Base-by-base conservation (phyloP, 768 basidiomycete genomes). In the Tricholoma bakamatsutake region DNA sequence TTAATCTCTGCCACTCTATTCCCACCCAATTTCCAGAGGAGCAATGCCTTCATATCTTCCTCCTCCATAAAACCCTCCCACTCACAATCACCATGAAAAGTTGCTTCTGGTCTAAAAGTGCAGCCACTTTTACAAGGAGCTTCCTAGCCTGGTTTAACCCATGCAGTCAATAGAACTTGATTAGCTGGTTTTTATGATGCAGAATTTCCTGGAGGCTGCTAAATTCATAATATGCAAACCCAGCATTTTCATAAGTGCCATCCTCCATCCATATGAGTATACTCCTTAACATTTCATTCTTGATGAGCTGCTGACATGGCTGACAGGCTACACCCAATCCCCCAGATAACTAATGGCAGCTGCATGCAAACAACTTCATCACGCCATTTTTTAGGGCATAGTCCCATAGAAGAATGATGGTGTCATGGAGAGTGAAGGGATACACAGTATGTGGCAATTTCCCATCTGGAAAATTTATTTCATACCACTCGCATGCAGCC, bases 361-460 rank as follows among this genome's bases (percentile, higher is more conserved):
- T 48, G 5, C 31, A 12, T 1, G 27, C 7, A 11, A 48, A 48
- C 47, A 48, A 28, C 27, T 27, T 48, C 24, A 48, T 48, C 12
- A 48, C n/a, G 4, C 47, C 17, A 18, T 48, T 48, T 30, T 30
- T 30, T 12, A 48, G 13, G 5, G 47, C 8, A 47, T 65, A 68
- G 47, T 61, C 42, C 68, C 67, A 69, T 5, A 66, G 66, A 50
- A 61, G 46, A 2, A 40, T 15, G 4, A 61, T 52, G 2, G 49
- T 54, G 21, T 63, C 55, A 52, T 70, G 67, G 0, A 70, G 58
- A 2, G 58, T 50, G 52, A 67, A 70, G 0, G 66, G 67, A 56
- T 67, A 70, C 0, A 52, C 18, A 3, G 58, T 56, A 49, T 65
- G 60, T 15, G 65, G 61, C 28, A 54, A 66, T 55, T 60, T 57